Conservation (phyloP, 2,329 filamentous ascomycete genomes). For the Claviceps citrina region DNA sequence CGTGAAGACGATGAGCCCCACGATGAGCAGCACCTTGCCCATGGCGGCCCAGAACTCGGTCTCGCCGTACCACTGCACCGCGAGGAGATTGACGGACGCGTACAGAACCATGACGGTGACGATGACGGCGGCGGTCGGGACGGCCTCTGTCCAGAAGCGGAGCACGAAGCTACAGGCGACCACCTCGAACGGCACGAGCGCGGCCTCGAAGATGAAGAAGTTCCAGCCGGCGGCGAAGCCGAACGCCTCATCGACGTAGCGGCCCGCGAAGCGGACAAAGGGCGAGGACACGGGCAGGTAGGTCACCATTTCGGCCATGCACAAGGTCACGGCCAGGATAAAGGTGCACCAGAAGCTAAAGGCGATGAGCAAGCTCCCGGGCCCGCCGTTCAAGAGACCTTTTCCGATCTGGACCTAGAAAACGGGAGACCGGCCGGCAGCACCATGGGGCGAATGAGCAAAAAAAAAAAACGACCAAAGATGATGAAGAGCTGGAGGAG, state of each 20-base stretch:
- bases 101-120: conserved; percentile 33
- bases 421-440: too few species aligned
- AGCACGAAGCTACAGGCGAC: conserved; percentile 49
- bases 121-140: conserved; percentile 46
- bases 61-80: conserved; percentile 61
- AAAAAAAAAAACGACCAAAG: too few species aligned
- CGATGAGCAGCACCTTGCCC: conserved; percentile 56
- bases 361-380: conserved; percentile 41
- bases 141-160: conserved; percentile 44
- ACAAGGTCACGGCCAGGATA: conserved; percentile 43
- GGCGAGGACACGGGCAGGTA: conserved; percentile 63
- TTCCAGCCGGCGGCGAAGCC: conserved; percentile 61
- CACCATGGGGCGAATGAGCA: too few species aligned
- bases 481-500: too few species aligned
- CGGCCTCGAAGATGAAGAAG: conserved; percentile 56
- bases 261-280: conserved; percentile 62
- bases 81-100: conserved; percentile 51
- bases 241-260: conserved; percentile 61
- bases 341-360: conserved; percentile 48
- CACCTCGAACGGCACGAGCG: conserved; percentile 52
- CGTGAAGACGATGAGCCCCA: conserved; percentile 59
- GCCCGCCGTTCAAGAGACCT: conserved; percentile 42
- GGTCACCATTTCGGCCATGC: conserved; percentile 62
- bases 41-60: conserved; percentile 62
- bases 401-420: conserved; percentile 38